These are phyloP conservation scores for Pythium diclinum DNA, from an alignment of 352 stramenopile genomes.

Conservation along the genomic window DNA sequence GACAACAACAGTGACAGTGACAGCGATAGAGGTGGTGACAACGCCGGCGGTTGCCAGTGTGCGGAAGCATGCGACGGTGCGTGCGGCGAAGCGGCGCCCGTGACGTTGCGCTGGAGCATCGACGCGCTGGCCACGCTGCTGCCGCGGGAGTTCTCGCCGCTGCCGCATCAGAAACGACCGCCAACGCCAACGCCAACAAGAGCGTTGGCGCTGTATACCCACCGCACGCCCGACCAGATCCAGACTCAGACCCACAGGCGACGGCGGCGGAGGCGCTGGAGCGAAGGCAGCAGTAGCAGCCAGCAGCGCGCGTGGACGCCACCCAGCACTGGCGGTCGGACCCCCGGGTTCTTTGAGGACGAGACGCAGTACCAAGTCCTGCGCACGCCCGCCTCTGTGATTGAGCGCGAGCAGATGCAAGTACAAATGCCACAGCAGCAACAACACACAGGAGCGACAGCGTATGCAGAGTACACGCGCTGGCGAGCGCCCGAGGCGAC, in stretches of 20 bases:
- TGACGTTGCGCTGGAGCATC: conserved; percentile 50
- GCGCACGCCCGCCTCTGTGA: conserved; percentile 33
- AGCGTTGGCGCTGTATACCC: too few species aligned
- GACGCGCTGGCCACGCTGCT: conserved; percentile 61
- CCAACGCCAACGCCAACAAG: neutral
- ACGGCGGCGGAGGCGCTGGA: conserved; percentile 12
- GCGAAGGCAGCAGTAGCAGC: neutral
- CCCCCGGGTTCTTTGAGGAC: conserved; percentile 49
- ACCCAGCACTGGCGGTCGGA: conserved; percentile 4
- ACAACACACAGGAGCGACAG: neutral
- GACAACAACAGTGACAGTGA: neutral
- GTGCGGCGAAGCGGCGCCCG: conserved; percentile 16
- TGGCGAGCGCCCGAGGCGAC: conserved; percentile 8
- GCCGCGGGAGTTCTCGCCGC: conserved; percentile 49
- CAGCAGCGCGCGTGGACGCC: conserved; percentile 3
- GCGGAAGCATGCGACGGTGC: neutral
- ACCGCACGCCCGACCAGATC: conserved; percentile 3
- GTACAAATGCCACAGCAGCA: neutral
- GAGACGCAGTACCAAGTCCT: conserved; percentile 44
- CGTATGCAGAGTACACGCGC: conserved; percentile 1
- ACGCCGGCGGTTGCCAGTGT: neutral
- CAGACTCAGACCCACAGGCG: conserved; percentile 6
- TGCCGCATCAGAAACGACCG: conserved; percentile 34
- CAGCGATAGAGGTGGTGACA: neutral
- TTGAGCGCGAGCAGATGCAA: conserved; percentile 20